Evolutionary conservation across 2,329 filamentous ascomycete genomes (phyloP).

Genomic region (Polychaeton citri): DNA sequence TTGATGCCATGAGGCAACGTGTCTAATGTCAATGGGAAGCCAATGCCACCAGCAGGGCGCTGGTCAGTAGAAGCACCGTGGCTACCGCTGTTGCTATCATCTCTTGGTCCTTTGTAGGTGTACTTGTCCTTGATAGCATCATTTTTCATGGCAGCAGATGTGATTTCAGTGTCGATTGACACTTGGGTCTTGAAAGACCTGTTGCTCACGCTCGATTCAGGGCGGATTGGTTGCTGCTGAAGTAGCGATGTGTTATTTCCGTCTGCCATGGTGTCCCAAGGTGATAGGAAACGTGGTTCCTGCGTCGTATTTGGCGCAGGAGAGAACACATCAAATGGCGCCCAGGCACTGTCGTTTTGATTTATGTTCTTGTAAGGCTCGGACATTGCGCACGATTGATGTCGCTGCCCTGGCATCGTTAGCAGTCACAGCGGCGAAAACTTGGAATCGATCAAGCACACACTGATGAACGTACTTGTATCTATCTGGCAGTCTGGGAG

Average conservation of each 20-base stretch:
- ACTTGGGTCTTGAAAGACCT: constrained; percentile 4
- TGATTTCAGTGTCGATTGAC: constrained; percentile 1
- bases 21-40: too few species aligned
- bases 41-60: too few species aligned
- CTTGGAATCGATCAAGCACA: too few species aligned
- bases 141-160: not conserved
- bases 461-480: too few species aligned
- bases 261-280: not conserved
- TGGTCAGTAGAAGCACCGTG: too few species aligned
- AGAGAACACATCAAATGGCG: not conserved
- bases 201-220: constrained; percentile 6
- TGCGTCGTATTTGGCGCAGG: not conserved
- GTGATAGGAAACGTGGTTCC: not conserved
- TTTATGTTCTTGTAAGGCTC: not conserved
- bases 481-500: too few species aligned
- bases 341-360: not conserved
- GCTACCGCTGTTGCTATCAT: too few species aligned
- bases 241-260: not conserved
- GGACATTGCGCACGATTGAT: too few species aligned
- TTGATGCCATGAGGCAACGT: too few species aligned
- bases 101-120: too few species aligned
- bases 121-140: not conserved
- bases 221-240: constrained; percentile 2
- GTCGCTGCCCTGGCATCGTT: too few species aligned
- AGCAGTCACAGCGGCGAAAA: too few species aligned